Evolutionary conservation across 1,284 basidiomycete genomes (phyloP).

Genomic region (Malassezia cuniculi): DNA sequence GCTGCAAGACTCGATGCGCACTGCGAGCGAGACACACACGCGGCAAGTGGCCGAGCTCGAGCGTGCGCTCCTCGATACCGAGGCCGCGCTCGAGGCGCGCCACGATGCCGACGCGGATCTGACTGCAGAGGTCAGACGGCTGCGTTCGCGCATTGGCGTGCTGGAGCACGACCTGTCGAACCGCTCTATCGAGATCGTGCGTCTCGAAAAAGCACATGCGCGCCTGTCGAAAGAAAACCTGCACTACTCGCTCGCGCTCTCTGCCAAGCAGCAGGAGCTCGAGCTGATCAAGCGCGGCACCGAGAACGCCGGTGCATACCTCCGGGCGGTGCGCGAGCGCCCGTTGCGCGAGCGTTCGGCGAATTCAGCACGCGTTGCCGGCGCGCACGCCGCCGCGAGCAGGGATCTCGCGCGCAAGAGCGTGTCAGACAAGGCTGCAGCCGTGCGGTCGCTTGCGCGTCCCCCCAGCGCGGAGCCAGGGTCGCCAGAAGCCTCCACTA

Average conservation of each 20-base stretch:
- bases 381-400: too few relatives aligned
- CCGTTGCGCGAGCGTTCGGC: too few relatives aligned
- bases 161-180: constrained; percentile 17
- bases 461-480: too few relatives aligned
- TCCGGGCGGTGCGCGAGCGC: too few relatives aligned
- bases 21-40: constrained; percentile 2
- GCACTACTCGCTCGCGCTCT: constrained; percentile 24
- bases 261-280: constrained; percentile 26
- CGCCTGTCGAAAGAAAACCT: constrained; percentile 24
- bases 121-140: constrained; percentile 1
- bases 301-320: constrained; percentile 8
- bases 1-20: neutral
- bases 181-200: constrained; percentile 17
- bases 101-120: constrained; percentile 3
- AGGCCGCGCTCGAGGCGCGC: neutral
- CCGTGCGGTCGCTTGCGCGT: too few relatives aligned
- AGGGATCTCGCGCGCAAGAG: too few relatives aligned
- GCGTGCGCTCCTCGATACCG: neutral
- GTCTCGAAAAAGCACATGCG: constrained; percentile 26
- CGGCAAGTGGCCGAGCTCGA: neutral
- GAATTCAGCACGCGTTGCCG: too few relatives aligned
- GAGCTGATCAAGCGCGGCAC: constrained; percentile 26
- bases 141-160: constrained; percentile 6
- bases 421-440: too few relatives aligned
- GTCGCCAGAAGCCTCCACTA: too few relatives aligned